Conservation (phyloP, 768 basidiomycete genomes). For the Podaxis sp. region DNA sequence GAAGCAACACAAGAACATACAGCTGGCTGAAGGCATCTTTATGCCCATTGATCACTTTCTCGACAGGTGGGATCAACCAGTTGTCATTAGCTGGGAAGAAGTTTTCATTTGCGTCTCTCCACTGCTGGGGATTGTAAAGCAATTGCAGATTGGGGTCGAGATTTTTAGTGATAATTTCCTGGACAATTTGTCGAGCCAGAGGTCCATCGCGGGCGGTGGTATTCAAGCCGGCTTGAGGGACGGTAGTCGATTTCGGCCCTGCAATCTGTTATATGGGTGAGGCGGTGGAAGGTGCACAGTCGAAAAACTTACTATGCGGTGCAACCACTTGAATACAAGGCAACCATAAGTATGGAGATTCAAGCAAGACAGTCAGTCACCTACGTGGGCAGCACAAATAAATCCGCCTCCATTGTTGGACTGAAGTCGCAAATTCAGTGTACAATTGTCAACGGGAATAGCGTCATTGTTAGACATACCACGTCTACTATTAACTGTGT, state of each 20-base stretch:
- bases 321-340: constrained; percentile 34
- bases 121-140: constrained; percentile 49
- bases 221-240: constrained; percentile 55
- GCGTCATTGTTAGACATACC: constrained; percentile 23
- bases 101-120: constrained; percentile 43
- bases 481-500: constrained; percentile 59
- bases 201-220: constrained; percentile 49
- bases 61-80: constrained; percentile 48
- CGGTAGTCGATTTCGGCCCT: constrained; percentile 50
- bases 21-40: constrained; percentile 52
- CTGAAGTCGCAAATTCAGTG: constrained; percentile 21
- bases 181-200: constrained; percentile 49
- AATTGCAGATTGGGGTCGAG: constrained; percentile 42
- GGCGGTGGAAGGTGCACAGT: background rate
- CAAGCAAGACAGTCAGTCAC: constrained; percentile 19
- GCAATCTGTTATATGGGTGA: constrained; percentile 34
- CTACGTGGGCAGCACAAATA: constrained; percentile 59
- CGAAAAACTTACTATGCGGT: constrained; percentile 38
- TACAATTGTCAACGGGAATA: background rate
- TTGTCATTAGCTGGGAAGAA: constrained; percentile 39
- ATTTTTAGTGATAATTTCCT: constrained; percentile 36
- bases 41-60: constrained; percentile 44
- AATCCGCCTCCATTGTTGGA: constrained; percentile 54
- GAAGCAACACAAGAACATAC: constrained; percentile 20
- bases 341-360: background rate